Conservation (phyloP, 2,329 filamentous ascomycete genomes). For the Aspergillus hortae region DNA sequence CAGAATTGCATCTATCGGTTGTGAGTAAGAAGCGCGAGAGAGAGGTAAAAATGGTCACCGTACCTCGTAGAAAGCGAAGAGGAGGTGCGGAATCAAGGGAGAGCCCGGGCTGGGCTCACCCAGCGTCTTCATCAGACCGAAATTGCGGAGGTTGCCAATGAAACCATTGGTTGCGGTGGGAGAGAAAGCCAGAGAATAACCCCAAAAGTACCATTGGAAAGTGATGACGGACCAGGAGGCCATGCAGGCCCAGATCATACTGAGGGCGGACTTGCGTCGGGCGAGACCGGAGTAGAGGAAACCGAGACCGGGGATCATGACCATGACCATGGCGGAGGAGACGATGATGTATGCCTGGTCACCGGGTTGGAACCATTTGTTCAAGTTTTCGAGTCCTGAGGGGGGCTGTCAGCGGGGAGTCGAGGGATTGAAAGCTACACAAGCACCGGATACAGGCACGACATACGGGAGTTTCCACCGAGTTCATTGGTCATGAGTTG, state of each 20-base stretch:
- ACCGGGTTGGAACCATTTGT: conserved; percentile 90
- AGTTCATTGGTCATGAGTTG: conserved; percentile 53
- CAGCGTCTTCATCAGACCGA: conserved; percentile 81
- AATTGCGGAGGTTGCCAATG: conserved; percentile 86
- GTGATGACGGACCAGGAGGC: conserved; percentile 84
- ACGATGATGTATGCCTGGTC: conserved; percentile 94
- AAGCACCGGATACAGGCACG: background rate
- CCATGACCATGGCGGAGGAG: conserved; percentile 83
- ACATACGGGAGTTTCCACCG: conserved; percentile 77
- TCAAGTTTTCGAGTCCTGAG: conserved; percentile 79
- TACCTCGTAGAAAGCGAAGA: conserved; percentile 93
- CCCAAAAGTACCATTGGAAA: conserved; percentile 99
- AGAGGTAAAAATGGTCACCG: conserved; percentile 11
- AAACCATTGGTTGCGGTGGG: conserved; percentile 76
- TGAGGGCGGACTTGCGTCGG: conserved; percentile 94
- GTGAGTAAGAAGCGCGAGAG: background rate
- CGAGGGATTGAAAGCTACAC: background rate
- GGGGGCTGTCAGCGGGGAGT: conserved; percentile 6
- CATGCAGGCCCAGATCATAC: conserved; percentile 97
- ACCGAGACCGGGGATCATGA: conserved; percentile 95
- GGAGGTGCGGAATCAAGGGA: conserved; percentile 79
- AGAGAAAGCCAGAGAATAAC: conserved; percentile 92
- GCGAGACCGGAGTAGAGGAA: conserved; percentile 97
- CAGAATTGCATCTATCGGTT: conserved; percentile 88
- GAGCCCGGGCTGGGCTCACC: conserved; percentile 83